Base-by-base conservation (phyloP, 306 rosid species). In the Vicia faba region DNA sequence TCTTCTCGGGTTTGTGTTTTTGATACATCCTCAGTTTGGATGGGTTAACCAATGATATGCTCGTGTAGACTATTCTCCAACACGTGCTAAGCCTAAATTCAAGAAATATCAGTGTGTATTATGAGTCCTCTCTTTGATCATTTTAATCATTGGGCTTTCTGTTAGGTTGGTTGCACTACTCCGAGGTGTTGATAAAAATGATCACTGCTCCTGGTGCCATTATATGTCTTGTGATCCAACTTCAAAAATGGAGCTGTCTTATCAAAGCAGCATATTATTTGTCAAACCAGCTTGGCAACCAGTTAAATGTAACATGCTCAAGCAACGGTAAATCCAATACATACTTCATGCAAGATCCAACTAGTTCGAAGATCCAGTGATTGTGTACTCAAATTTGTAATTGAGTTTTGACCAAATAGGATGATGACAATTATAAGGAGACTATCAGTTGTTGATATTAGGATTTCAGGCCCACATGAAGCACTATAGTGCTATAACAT, bases 171-270 rank as follows among this genome's bases (percentile, higher is more conserved):
- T n/a, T n/a, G n/a, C n/a, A n/a, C n/a, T n/a, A n/a, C n/a, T n/a
- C n/a, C n/a, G n/a, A n/a, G n/a, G n/a, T n/a, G n/a, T n/a, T n/a
- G n/a, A n/a, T n/a, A n/a, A n/a, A n/a, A 93, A 93, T 70, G 78
- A 86, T 26, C 96, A 89, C 83, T 93, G 98, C 75, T 89, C 96
- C 59, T 92, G 98, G 98, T 92, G 98, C 80, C 98, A 92, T 77
- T 89, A 92, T 75, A 69, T 92, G 76, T 87, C 96, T 43, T 92
- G 98, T 64, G 85, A 89, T 70, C 98, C 98, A 63, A 92, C 96
- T 76, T 92, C 98, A 38, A 93, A 35, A 77, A n/a, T 93, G 98
- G 98, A 93, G 83, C 85, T 93, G 98, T 82, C 69, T 82, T 20
- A 79, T 91, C 28, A 78, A 88, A 54, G 72, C n/a, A n/a, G n/a